phyloP scores from a whole-genome alignment of 345 rosid species.

The Linum trigynum region DNA sequence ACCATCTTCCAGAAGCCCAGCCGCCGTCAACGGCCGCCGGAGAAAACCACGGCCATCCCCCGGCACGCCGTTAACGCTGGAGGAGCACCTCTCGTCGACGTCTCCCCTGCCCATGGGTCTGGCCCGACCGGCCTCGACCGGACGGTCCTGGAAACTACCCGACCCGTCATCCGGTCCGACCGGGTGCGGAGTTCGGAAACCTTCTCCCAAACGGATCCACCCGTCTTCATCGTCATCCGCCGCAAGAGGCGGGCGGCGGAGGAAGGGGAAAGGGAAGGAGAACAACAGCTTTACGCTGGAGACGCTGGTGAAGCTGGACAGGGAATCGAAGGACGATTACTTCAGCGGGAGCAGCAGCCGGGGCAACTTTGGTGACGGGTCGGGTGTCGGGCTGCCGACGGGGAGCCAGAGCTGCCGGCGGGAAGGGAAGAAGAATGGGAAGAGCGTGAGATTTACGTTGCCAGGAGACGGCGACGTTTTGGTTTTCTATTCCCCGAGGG shows the following conservation, averaged over 20 bases:
- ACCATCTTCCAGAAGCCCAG: too few relatives aligned
- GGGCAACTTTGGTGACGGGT: not conserved
- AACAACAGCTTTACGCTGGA: not conserved
- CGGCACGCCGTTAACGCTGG: not conserved
- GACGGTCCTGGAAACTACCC: too few relatives aligned
- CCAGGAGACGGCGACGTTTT: not conserved
- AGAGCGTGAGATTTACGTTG: not conserved
- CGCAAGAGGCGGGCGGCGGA: not conserved
- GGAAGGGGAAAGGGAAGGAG: not conserved
- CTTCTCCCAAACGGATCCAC: not conserved
- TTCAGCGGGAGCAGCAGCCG: not conserved
- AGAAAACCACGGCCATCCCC: not conserved
- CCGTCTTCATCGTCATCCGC: not conserved
- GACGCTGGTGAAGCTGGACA: not conserved
- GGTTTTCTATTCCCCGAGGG: not conserved
- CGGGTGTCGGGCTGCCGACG: not conserved
- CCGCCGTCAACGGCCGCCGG: not conserved
- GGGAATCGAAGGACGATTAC: not conserved
- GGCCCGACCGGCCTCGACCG: not conserved
- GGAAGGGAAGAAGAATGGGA: not conserved
- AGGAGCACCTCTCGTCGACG: not conserved
- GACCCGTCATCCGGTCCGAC: too few relatives aligned
- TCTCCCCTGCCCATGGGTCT: not conserved
- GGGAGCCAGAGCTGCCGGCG: not conserved
- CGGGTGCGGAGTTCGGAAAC: not conserved